These are phyloP conservation scores for Neltuma alba DNA, from an alignment of 306 rosid genomes.

Conservation along the genomic window DNA sequence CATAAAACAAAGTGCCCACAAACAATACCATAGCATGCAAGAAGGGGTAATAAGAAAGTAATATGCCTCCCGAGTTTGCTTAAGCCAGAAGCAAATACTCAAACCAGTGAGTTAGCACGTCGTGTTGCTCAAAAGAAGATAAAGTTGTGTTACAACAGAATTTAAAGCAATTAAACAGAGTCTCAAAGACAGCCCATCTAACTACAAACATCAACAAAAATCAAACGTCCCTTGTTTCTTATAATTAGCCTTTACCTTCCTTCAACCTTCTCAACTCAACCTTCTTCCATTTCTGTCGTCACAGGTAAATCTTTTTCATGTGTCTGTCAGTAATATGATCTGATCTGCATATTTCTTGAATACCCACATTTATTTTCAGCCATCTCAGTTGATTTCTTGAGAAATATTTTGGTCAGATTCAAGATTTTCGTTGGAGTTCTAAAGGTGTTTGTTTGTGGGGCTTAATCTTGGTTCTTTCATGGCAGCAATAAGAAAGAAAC, in stretches of 20 bases:
- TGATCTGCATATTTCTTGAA: background rate
- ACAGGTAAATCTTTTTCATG: conserved; percentile 11
- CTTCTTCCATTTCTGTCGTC: background rate
- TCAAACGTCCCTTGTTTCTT: conserved; percentile 37
- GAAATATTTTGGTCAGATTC: background rate
- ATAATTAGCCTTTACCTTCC: conserved; percentile 35
- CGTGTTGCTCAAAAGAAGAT: conserved; percentile 29
- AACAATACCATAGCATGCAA: conserved; percentile 20
- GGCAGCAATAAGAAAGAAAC: background rate
- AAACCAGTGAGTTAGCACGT: conserved; percentile 68
- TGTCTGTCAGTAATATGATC: background rate
- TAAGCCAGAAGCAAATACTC: conserved; percentile 61
- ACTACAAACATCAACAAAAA: conserved; percentile 1
- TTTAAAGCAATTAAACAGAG: conserved; percentile 45
- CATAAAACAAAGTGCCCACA: background rate
- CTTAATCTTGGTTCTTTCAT: background rate
- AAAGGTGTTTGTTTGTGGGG: no score
- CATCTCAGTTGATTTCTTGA: background rate
- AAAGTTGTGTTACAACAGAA: conserved; percentile 33
- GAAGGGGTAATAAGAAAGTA: conserved; percentile 26
- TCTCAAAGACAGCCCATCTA: conserved; percentile 52
- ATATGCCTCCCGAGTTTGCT: conserved; percentile 63
- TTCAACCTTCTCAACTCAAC: conserved; percentile 37
- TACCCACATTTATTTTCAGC: background rate
- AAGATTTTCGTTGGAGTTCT: background rate